Percentiles rank a stretch among this genome's conserved stretches.
Evolutionary conservation across 163 green algal species (phyloP).

Genomic region (Chlamydomonas reinhardtii): DNA sequence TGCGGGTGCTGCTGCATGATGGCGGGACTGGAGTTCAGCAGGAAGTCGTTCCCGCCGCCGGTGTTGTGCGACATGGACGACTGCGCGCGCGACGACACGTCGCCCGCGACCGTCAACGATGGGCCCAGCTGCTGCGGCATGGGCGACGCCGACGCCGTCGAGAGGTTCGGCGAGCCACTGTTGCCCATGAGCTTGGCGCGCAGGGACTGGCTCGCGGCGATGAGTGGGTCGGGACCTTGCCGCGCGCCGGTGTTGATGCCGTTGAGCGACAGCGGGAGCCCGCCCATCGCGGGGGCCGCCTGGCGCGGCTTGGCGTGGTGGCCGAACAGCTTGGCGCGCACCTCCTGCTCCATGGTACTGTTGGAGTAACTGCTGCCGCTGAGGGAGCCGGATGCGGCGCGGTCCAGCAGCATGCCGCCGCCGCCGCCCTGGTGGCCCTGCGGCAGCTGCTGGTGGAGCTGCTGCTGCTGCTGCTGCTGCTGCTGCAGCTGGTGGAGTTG

Average conservation of each 20-base stretch:
- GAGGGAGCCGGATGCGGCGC: too few relatives aligned
- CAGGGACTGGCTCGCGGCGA: too few relatives aligned
- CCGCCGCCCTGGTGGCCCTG: neutral
- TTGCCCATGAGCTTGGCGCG: too few relatives aligned
- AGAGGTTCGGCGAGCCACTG: neutral
- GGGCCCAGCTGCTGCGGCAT: neutral
- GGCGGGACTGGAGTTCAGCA: conserved; percentile 14
- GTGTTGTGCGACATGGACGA: neutral
- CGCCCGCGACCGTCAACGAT: too few relatives aligned
- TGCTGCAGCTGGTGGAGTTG: neutral
- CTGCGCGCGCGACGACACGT: too few relatives aligned
- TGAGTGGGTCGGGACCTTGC: too few relatives aligned
- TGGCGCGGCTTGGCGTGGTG: too few relatives aligned
- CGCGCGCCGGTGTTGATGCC: too few relatives aligned
- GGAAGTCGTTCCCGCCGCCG: neutral
- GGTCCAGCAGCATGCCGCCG: too few relatives aligned
- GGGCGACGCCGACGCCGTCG: neutral
- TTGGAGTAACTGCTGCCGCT: too few relatives aligned
- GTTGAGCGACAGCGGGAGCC: too few relatives aligned
- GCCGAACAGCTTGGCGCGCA: neutral
- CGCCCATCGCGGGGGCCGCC: too few relatives aligned
- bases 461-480: neutral
- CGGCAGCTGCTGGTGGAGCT: neutral
- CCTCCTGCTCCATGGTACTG: neutral
- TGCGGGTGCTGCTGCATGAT: conserved; percentile 3